These are phyloP conservation scores for Uromyces viciae-fabae DNA, from an alignment of 1,284 basidiomycete genomes.

Conservation along the genomic window DNA sequence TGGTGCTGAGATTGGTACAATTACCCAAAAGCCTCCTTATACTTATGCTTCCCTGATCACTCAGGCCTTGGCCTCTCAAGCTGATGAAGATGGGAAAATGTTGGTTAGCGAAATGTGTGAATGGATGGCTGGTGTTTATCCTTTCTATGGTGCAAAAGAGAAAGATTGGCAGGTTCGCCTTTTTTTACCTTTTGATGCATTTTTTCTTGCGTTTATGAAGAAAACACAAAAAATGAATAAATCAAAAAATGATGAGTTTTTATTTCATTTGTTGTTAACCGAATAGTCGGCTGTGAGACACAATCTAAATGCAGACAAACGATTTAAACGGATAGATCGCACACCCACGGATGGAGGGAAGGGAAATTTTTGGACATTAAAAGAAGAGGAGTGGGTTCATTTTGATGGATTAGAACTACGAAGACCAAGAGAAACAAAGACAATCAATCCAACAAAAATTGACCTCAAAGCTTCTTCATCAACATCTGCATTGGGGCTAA, in stretches of 20 bases:
- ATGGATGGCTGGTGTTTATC: constrained; percentile 44
- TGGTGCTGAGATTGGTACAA: constrained; percentile 35
- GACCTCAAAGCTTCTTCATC: neutral
- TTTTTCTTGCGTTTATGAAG: neutral
- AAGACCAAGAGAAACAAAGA: constrained; percentile 2
- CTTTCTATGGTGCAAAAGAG: constrained; percentile 27
- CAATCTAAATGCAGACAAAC: constrained; percentile 41
- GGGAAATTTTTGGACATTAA: constrained; percentile 40
- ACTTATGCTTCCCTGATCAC: constrained; percentile 39
- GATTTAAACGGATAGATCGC: constrained; percentile 35
- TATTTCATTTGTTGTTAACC: neutral
- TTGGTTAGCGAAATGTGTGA: constrained; percentile 43
- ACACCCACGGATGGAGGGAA: constrained; percentile 30
- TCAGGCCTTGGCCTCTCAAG: constrained; percentile 38
- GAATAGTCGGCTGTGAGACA: constrained; percentile 39
- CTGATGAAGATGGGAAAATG: constrained; percentile 39
- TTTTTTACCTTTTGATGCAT: neutral
- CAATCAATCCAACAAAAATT: neutral
- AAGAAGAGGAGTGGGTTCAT: constrained; percentile 24
- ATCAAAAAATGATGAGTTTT: neutral
- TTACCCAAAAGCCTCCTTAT: constrained; percentile 35
- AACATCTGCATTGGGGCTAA: neutral
- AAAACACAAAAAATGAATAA: neutral
- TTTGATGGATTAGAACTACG: constrained; percentile 35
- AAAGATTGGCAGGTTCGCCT: constrained; percentile 44